A percentile compares a stretch with the other conserved stretches of the same genome.
Conservation (phyloP, 805 yeast genomes). For the Candida suzukii region DNA sequence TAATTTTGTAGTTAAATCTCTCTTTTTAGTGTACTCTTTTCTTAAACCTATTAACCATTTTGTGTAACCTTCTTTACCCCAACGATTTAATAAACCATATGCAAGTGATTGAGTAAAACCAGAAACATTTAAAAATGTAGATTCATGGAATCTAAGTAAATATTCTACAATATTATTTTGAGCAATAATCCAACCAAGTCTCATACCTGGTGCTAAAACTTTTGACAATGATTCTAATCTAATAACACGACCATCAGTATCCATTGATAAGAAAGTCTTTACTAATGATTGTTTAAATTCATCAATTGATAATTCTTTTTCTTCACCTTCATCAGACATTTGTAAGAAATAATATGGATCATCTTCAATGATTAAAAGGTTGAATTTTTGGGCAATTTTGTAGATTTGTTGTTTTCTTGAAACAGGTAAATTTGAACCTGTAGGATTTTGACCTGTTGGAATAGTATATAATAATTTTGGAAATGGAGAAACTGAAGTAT, state of each 20-base stretch:
- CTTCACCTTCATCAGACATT: conserved; percentile 63
- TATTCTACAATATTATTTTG: conserved; percentile 52
- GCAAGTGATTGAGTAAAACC: conserved; percentile 64
- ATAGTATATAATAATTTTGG: conserved; percentile 80
- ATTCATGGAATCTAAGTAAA: conserved; percentile 58
- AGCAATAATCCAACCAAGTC: conserved; percentile 78
- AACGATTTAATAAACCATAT: conserved; percentile 55
- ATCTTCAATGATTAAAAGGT: conserved; percentile 75
- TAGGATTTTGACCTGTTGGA: conserved; percentile 92
- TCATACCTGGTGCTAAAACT: conserved; percentile 78
- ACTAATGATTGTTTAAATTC: conserved; percentile 55
- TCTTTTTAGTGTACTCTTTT: conserved; percentile 66
- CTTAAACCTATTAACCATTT: conserved; percentile 74
- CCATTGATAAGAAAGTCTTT: conserved; percentile 61
- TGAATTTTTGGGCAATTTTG: conserved; percentile 66
- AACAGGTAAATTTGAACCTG: conserved; percentile 66
- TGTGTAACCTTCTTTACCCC: conserved; percentile 79
- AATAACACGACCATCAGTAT: conserved; percentile 72
- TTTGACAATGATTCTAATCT: conserved; percentile 79
- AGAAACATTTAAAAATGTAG: conserved; percentile 59
- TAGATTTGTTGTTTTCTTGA: conserved; percentile 69
- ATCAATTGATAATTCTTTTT: conserved; percentile 31
- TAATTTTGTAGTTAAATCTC: conserved; percentile 74
- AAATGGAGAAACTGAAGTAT: conserved; percentile 30
- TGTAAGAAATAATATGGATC: conserved; percentile 92